Percentiles rank a stretch among this genome's conserved stretches.
These are phyloP conservation scores for Chrysochromulina parva DNA, from an alignment of 78 protist genomes.

Conservation along the genomic window DNA sequence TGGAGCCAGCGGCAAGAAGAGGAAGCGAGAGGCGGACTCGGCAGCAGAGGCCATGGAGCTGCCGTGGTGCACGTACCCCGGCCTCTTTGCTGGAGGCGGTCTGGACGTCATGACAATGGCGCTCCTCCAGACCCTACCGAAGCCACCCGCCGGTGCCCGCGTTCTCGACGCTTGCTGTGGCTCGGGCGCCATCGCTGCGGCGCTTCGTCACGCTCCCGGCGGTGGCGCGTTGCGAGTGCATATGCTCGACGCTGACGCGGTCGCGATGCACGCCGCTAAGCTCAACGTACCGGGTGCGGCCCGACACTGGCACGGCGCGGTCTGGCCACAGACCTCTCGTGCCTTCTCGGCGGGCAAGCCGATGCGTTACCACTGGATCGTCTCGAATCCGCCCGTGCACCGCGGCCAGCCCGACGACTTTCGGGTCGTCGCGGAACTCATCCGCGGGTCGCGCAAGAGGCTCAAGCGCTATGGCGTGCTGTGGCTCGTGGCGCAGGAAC, in stretches of 20 bases:
- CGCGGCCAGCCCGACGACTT: neutral
- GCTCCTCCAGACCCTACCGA: neutral
- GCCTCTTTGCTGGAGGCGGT: slow-evolving; percentile 3
- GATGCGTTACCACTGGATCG: neutral
- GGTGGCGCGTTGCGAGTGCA: neutral
- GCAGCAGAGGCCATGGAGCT: no score
- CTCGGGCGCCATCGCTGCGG: neutral
- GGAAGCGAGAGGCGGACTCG: no score
- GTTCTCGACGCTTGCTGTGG: slow-evolving; percentile 4
- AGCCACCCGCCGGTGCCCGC: neutral
- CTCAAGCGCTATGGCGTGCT: neutral
- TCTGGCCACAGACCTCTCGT: neutral
- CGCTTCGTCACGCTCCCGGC: neutral
- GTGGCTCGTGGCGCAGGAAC: neutral
- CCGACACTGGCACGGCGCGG: no score
- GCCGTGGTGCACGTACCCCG: neutral
- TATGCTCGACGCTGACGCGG: slow-evolving; percentile 26
- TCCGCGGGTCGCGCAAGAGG: neutral
- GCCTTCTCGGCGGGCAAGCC: neutral
- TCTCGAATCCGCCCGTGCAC: slow-evolving; percentile 22
- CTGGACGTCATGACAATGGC: neutral
- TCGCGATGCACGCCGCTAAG: neutral
- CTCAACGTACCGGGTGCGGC: neutral
- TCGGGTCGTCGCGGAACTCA: neutral
- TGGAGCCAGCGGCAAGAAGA: no score